Conservation (phyloP, 1,139 yeast species). For the Candida labiduridarum region DNA sequence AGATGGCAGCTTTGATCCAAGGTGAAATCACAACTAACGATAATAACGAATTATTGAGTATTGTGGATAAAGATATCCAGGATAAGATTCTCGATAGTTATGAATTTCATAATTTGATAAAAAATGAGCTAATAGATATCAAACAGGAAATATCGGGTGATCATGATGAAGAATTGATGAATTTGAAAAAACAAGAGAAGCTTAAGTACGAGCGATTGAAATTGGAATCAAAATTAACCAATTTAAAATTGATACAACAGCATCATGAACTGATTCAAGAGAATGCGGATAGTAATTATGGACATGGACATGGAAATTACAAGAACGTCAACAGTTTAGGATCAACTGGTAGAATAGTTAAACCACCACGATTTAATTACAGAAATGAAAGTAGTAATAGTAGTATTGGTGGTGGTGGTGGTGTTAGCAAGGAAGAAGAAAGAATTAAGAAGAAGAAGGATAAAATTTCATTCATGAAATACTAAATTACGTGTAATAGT, state of each 20-base stretch:
- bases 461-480: conserved; percentile 20
- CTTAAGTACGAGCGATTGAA: conserved; percentile 12
- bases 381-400: conserved; percentile 1
- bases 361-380: conserved; percentile 37
- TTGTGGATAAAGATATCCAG: conserved; percentile 50
- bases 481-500: conserved; percentile 10
- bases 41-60: conserved; percentile 25
- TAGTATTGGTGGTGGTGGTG: background rate
- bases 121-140: conserved; percentile 38
- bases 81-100: conserved; percentile 49
- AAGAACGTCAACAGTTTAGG: conserved; percentile 21
- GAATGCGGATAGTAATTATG: background rate
- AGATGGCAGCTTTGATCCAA: conserved; percentile 55
- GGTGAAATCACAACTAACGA: conserved; percentile 40
- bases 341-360: conserved; percentile 25
- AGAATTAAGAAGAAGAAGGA: conserved; percentile 13
- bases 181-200: conserved; percentile 16
- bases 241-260: conserved; percentile 57
- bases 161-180: conserved; percentile 43
- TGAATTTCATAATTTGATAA: conserved; percentile 38
- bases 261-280: conserved; percentile 2
- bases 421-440: background rate
- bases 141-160: conserved; percentile 37
- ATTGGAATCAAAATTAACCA: conserved; percentile 14
- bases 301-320: conserved; percentile 1